Evolutionary conservation across 2,329 filamentous ascomycete species (phyloP), one percentile per base, ranked within the genome.

Genomic region (Nigrograna mackinnonii): DNA sequence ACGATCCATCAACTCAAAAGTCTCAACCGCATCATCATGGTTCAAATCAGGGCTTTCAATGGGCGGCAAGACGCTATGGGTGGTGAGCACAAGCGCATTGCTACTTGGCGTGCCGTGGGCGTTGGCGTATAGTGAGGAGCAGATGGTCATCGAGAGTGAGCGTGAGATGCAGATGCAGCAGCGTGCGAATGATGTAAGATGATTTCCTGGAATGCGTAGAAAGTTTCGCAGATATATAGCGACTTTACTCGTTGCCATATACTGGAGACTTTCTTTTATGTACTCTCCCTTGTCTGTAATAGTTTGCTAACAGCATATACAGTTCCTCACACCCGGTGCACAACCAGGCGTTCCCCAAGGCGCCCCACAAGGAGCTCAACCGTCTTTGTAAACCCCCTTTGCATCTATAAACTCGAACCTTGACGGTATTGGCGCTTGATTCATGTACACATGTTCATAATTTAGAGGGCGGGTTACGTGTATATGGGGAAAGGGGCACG

Each of bases 101-200:
- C 77, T 99, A 67, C 75, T 97, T 52, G 91, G 91, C 58, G 90
- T 97, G 38, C 94, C 94, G 42, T 97, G 91, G 79, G 91, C 91
- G 45, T 78, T 99, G 57, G 92, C 91, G 44, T 92, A 91, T 68
- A 85, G 87, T 52, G 94, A 99, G 79, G 94, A 99, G 78, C 91
- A 96, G 79, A 89, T 96, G 78, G 84, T 95, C 69, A 79, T 92
- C 54, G 92, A 96, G 78, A 95, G 96, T 90, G 94, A 99, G 83
- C 85, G 91, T 72, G 92, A 96, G 77, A 91, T 91, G 82, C 85
- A 87, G 71, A 94, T 96, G 89, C 87, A 94, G 71, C 89, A 96
- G 81, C 83, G 87, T 64, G 90, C 90, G 51, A 86, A 87, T 66
- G 89, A 96, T 77, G 83, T 86, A 62, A 60, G 76, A 72, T 39